Evolutionary conservation across 176 grass and related monocot genomes (phyloP).

Genomic region (Avena atlantica): DNA sequence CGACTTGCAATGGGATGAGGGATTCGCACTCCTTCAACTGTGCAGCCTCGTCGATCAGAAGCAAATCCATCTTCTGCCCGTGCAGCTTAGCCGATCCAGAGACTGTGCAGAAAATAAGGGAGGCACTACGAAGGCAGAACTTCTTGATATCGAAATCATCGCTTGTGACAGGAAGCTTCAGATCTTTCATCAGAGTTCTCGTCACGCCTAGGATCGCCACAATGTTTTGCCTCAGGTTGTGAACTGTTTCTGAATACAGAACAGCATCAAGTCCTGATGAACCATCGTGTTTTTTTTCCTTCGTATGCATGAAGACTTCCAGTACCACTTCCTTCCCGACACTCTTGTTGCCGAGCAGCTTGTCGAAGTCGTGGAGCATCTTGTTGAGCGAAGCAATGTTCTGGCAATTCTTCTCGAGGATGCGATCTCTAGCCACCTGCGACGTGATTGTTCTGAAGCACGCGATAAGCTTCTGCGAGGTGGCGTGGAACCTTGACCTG

Average conservation of each 20-base stretch:
- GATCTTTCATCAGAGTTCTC: constrained; percentile 3
- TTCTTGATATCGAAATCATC: background rate
- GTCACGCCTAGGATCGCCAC: background rate
- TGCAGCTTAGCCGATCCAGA: constrained; percentile 59
- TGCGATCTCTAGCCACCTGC: constrained; percentile 42
- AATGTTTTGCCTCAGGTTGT: constrained; percentile 1
- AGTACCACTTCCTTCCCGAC: background rate
- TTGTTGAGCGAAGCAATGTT: constrained; percentile 42
- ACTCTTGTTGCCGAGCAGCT: constrained; percentile 20
- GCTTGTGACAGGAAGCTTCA: constrained; percentile 47
- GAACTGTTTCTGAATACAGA: background rate
- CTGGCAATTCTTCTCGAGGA: constrained; percentile 37
- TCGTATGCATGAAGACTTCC: background rate
- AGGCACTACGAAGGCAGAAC: constrained; percentile 49
- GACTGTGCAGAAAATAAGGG: constrained; percentile 63
- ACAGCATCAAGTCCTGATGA: background rate
- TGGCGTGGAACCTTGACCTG: constrained; percentile 39
- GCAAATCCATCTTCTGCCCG: constrained; percentile 44
- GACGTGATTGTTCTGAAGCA: constrained; percentile 51
- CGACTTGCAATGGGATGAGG: constrained; percentile 60
- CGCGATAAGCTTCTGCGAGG: background rate
- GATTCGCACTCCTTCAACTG: constrained; percentile 83
- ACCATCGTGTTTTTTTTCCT: background rate
- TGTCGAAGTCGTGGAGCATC: constrained; percentile 43
- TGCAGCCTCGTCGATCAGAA: constrained; percentile 76